Evolutionary conservation across 176 grass and related monocot genomes (phyloP), one percentile per base, ranked within the genome.

Genomic region (Olyra latifolia): DNA sequence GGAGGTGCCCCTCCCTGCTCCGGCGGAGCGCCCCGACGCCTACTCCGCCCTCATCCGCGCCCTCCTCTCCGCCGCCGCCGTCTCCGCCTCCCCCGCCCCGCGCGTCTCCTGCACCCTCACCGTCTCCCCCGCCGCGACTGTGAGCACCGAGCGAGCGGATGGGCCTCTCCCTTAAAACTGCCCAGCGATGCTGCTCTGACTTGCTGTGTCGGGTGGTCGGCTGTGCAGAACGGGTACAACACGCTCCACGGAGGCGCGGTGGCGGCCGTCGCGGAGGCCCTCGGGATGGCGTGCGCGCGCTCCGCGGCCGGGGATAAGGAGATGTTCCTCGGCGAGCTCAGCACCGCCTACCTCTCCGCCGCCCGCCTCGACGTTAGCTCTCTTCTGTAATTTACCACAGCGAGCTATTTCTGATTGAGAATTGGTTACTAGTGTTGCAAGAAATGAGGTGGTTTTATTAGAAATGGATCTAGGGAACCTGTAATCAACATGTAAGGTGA

Each of bases 291-390:
- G 40, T 91, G 81, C 66, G 85, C 64, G 50, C 66, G 78, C 32
- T 61, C 59, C 7, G 89, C 67, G 4, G 65, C 66, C 1, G 81
- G 65, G 12, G 82, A 91, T 49, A 61, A 48, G 32, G 89, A 91
- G 50, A 77, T 85, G 76, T 91, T 91, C 71, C 89, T 91, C 38
- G 89, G 89, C 27, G 89, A 91, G 77, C 78, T 84, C 58, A 85
- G 80, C 76, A 85, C 85, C 23, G 29, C 82, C 3, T 91, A 88
- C 29, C 89, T 91, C 29, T 60, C 82, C 6, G 76, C 89, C 2
- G 89, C 81, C 4, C 77, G 81, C 13, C 28, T 81, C 25, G 17
- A 91, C 72, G 85, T 91, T 56, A 91, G 85, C 28, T 27, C 71
- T 53, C 19, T n/a, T n/a, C n/a, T n/a, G n/a, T n/a, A n/a, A n/a